phyloP scores from a whole-genome alignment of 2,329 filamentous ascomycete species.

The Neonectria punicea region DNA sequence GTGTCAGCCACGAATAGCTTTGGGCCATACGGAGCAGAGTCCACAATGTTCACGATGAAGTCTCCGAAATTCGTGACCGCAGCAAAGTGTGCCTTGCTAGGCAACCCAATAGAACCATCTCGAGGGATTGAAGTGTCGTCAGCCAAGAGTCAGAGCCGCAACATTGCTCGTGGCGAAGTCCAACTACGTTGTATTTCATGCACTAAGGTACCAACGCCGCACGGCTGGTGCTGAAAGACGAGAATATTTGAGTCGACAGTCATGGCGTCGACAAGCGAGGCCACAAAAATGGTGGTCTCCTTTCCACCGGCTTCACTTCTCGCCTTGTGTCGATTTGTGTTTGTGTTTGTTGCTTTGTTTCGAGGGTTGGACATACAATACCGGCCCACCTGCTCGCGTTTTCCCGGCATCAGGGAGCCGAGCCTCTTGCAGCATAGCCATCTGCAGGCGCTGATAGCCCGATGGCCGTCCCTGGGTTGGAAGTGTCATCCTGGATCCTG shows the following conservation, averaged over 20 bases:
- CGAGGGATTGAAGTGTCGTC: conserved; percentile 10
- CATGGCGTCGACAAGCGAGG: conserved; percentile 14
- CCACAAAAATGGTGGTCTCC: neutral
- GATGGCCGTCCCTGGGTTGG: conserved; percentile 1
- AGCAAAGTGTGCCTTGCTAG: conserved; percentile 1
- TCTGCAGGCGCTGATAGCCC: conserved; percentile 2
- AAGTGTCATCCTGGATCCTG: conserved; percentile 14
- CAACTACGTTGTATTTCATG: conserved; percentile 20
- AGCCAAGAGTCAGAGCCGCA: conserved; percentile 24
- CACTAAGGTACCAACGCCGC: conserved; percentile 1
- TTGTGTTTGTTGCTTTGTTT: conserved; percentile 30
- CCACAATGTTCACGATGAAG: conserved; percentile 22
- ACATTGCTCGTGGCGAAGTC: conserved; percentile 16
- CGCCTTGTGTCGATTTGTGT: conserved; percentile 4
- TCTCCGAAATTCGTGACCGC: conserved; percentile 19
- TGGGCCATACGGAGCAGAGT: conserved; percentile 12
- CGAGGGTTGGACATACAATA: conserved; percentile 20
- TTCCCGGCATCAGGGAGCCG: conserved; percentile 20
- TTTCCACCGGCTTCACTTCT: conserved; percentile 6
- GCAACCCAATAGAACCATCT: conserved; percentile 11
- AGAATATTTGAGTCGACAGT: neutral
- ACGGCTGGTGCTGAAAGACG: neutral
- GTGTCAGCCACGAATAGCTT: conserved; percentile 20
- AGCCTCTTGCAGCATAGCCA: conserved; percentile 5
- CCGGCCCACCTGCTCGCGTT: conserved; percentile 16